These are phyloP conservation scores for Rhododendron molle DNA, from an alignment of 148 eudicot species.

Conservation along the genomic window DNA sequence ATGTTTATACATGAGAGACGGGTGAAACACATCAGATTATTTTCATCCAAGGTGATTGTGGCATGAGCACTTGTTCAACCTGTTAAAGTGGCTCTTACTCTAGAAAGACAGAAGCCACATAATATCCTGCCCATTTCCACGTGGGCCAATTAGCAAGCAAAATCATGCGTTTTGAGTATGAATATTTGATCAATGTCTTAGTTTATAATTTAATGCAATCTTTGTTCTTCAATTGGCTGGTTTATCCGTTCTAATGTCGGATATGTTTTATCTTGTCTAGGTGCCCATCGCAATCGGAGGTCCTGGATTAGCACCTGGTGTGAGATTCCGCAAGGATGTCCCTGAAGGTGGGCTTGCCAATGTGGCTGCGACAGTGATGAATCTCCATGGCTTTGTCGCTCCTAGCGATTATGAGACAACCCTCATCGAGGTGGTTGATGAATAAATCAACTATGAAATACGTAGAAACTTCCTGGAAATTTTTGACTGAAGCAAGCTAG, in stretches of 20 bases:
- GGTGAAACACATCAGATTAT: background rate
- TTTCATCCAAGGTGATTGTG: background rate
- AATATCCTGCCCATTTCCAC: background rate
- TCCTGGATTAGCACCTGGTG: conserved; percentile 75
- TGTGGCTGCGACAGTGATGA: conserved; percentile 90
- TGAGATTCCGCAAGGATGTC: conserved; percentile 78
- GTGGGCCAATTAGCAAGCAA: background rate
- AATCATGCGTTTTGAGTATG: background rate
- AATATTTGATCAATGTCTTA: background rate
- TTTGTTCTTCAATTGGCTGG: background rate
- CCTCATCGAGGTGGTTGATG: conserved; percentile 71
- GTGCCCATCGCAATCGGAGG: conserved; percentile 96
- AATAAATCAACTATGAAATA: conserved; percentile 8
- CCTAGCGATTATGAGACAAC: conserved; percentile 84
- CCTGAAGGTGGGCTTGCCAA: conserved; percentile 79
- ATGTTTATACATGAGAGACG: background rate
- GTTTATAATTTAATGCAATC: background rate
- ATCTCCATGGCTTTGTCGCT: conserved; percentile 80
- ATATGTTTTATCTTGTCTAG: conserved; percentile 20
- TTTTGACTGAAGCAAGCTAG: conserved; percentile 5
- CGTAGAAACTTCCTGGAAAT: background rate
- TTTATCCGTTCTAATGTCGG: conserved; percentile 3
- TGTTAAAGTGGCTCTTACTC: background rate
- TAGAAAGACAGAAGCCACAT: background rate
- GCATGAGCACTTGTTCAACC: background rate